A percentile compares a stretch with the other conserved stretches of the same genome.
Conservation (phyloP, 106 monocot genomes). For the Dioscorea alata region DNA sequence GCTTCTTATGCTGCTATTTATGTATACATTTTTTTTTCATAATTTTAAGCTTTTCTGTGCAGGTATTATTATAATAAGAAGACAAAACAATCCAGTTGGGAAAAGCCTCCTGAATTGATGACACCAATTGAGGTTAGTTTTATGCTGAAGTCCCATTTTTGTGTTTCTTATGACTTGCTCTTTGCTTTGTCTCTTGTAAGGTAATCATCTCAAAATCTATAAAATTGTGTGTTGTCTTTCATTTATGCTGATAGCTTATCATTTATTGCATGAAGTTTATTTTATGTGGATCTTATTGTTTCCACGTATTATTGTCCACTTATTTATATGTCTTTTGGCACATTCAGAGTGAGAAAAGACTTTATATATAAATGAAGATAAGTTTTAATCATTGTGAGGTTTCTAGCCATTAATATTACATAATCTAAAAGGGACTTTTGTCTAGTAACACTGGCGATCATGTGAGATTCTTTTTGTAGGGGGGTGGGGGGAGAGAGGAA, state of each 20-base stretch:
- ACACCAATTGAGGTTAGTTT: conserved; percentile 81
- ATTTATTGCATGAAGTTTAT: conserved; percentile 36
- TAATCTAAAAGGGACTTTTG: too few species aligned
- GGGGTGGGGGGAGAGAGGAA: too few species aligned
- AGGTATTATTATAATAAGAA: conserved; percentile 98
- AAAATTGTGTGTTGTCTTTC: conserved; percentile 1
- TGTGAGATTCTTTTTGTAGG: too few species aligned
- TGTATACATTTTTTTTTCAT: too few species aligned
- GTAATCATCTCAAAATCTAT: too few species aligned
- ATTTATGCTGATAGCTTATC: conserved; percentile 20
- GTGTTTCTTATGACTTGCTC: neutral
- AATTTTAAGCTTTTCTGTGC: neutral
- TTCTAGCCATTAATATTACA: conserved; percentile 42
- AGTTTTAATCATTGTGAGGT: conserved; percentile 49
- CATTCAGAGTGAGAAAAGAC: conserved; percentile 50
- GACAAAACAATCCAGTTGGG: conserved; percentile 94
- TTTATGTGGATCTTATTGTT: conserved; percentile 43
- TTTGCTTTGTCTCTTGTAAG: neutral
- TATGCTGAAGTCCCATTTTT: neutral
- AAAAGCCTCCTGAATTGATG: conserved; percentile 92
- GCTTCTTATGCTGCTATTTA: too few species aligned
- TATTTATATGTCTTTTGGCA: conserved; percentile 72
- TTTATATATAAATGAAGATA: conserved; percentile 57
- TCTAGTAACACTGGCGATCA: too few species aligned
- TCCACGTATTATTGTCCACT: conserved; percentile 57